Evolutionary conservation across 2,329 filamentous ascomycete genomes (phyloP).

Genomic region (Microsporum canis): DNA sequence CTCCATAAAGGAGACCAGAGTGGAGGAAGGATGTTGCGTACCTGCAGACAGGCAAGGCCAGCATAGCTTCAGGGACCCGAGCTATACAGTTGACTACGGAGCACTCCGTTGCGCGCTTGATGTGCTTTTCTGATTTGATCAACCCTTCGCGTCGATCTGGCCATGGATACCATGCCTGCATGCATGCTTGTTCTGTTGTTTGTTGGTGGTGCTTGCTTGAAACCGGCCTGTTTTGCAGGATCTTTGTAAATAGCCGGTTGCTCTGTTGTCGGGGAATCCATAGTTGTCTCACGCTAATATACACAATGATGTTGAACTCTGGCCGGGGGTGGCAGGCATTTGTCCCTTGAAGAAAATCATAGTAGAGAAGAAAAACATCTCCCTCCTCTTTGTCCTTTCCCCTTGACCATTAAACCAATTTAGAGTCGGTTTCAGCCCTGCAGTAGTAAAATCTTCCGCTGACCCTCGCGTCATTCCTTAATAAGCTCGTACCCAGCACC

Average conservation of each 20-base stretch:
- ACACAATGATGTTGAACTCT: not conserved
- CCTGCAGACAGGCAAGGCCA: not conserved
- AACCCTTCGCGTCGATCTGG: not conserved
- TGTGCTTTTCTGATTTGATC: not conserved
- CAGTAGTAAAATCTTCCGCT: not conserved
- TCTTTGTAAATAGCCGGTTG: not conserved
- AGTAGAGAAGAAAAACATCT: not conserved
- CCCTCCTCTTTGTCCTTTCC: not conserved
- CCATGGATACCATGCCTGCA: not conserved
- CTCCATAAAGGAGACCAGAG: not conserved
- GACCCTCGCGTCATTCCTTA: not conserved
- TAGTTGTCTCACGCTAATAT: not conserved
- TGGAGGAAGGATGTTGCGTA: not conserved
- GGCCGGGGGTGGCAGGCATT: not conserved
- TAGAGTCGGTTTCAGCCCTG: not conserved
- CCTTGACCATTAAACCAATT: not conserved
- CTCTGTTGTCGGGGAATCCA: not conserved
- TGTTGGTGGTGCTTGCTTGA: not conserved
- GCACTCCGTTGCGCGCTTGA: not conserved
- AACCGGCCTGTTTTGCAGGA: not conserved
- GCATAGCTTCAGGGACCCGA: not conserved
- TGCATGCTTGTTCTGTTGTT: not conserved
- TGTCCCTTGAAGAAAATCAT: not conserved
- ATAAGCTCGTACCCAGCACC: not conserved
- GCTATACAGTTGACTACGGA: not conserved